phyloP scores from a whole-genome alignment of 164 flowering plant species.

The Nelumbo lutea region DNA sequence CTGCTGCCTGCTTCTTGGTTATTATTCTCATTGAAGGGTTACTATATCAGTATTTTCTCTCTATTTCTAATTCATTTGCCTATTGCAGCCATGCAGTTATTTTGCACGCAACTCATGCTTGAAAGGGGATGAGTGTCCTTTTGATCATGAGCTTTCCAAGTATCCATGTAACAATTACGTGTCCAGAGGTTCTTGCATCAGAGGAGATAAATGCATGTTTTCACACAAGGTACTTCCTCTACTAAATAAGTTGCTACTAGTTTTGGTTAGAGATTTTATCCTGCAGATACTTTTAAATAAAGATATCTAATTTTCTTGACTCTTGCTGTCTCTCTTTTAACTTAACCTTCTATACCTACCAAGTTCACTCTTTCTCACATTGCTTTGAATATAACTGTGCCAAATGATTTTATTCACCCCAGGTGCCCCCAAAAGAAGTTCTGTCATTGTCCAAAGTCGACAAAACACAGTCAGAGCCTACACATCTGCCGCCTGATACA shows the following conservation, averaged over 20 bases:
- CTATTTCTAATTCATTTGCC: background rate
- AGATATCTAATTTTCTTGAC: background rate
- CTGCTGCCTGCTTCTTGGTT: background rate
- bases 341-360: background rate
- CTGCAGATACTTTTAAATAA: background rate
- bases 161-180: slow-evolving; percentile 54
- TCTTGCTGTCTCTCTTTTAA: background rate
- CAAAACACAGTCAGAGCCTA: slow-evolving; percentile 19
- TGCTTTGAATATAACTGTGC: background rate
- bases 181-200: slow-evolving; percentile 47
- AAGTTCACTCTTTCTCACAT: background rate
- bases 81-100: slow-evolving; percentile 56
- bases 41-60: background rate
- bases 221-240: slow-evolving; percentile 56
- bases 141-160: slow-evolving; percentile 67
- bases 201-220: slow-evolving; percentile 58
- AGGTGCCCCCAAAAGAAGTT: slow-evolving; percentile 29
- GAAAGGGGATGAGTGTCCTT: slow-evolving; percentile 81
- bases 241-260: background rate
- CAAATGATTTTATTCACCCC: background rate
- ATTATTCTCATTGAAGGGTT: background rate
- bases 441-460: slow-evolving; percentile 13
- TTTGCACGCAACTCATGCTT: slow-evolving; percentile 62
- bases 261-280: background rate
- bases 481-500: slow-evolving; percentile 11